Evolutionary conservation across 441 rosid genomes (phyloP).

Genomic region (Populus hybrid): DNA sequence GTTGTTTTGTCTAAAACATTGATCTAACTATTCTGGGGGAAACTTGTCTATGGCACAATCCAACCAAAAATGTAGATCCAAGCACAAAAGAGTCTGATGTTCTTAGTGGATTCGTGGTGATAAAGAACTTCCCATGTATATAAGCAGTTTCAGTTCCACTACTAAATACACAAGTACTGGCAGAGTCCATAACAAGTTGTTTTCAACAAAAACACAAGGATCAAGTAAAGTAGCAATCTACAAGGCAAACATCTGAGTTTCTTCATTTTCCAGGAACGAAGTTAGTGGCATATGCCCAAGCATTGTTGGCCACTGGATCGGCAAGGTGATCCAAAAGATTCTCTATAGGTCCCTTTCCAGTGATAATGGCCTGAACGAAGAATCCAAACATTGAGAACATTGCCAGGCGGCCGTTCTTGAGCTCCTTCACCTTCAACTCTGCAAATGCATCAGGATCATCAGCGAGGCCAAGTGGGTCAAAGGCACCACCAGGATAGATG

Average conservation of each 20-base stretch:
- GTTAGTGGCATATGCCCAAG: slow-evolving; percentile 93
- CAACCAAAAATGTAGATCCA: slow-evolving; percentile 25
- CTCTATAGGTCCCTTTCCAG: slow-evolving; percentile 89
- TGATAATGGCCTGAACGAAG: slow-evolving; percentile 90
- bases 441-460: slow-evolving; percentile 91
- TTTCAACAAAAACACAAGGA: slow-evolving; percentile 15
- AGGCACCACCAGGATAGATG: slow-evolving; percentile 84
- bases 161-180: slow-evolving; percentile 15
- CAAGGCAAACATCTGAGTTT: neutral
- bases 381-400: slow-evolving; percentile 95
- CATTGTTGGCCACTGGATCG: slow-evolving; percentile 81
- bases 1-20: neutral
- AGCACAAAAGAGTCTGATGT: slow-evolving; percentile 5
- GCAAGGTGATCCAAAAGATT: slow-evolving; percentile 78
- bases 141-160: neutral
- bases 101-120: neutral
- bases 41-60: neutral
- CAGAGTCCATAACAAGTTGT: slow-evolving; percentile 9
- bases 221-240: slow-evolving; percentile 17
- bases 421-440: slow-evolving; percentile 79
- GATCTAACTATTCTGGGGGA: neutral
- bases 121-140: neutral
- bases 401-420: slow-evolving; percentile 79
- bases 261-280: slow-evolving; percentile 85
- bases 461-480: slow-evolving; percentile 82